Base-by-base conservation (phyloP, 2,329 filamentous ascomycete species). In the Claviceps quebecensis region DNA sequence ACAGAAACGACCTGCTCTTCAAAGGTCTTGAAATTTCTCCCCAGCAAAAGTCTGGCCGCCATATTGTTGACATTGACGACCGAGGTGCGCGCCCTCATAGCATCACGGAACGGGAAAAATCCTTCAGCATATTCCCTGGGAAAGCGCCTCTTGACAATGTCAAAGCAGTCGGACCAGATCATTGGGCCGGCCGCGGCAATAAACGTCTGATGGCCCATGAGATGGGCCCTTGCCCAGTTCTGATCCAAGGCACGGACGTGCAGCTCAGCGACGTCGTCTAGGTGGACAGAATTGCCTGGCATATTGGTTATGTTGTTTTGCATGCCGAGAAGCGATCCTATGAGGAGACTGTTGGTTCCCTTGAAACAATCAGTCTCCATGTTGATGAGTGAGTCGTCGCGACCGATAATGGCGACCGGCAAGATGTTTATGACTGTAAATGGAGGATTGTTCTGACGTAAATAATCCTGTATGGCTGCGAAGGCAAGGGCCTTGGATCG, bases 141-240 rank as follows among this genome's bases (percentile, higher is more conserved):
- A 34, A 34, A 71, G 29, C 56, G 56, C 19, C 59, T 53, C 45
- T 62, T 59, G 4, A 65, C 67, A 47, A 72, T 67, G 17, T 63
- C 62, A 45, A 66, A 64, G 0, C 65, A 61, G 23, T 69, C 66
- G 45, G 67, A 65, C 69, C 68, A 72, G 34, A 67, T 61, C 53
- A 53, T 44, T 3, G 43, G 13, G 1, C 16, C 50, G 11, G 19
- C 66, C 65, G 55, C 64, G 60, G 52, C 62, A 4, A 47, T 26
- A 5, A 58, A 51, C 8, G 47, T 45, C 23, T 51, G 37, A 47
- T 63, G 63, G 5, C 63, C 64, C 1, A 61, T 53, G 5, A 70
- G 55, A 1, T 56, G 29, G 29, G 29, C 29, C 3, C 29, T 34
- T 34, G 29, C 29, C 29, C 29, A 34, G 29, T 34, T 54, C 29